Evolutionary conservation across 176 grass and related monocot genomes (phyloP).

Genomic region (Musa schizocarpa): DNA sequence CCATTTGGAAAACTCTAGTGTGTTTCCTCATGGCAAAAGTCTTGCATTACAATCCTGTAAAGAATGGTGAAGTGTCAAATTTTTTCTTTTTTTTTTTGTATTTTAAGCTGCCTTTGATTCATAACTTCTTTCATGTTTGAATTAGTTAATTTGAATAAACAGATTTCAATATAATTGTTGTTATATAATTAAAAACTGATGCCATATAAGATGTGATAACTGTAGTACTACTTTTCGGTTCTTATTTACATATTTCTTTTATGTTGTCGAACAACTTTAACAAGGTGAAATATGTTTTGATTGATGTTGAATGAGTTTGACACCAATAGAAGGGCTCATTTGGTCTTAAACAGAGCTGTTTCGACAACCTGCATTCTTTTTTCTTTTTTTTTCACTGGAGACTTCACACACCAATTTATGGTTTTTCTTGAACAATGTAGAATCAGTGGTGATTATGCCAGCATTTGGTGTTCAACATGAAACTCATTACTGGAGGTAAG

Average conservation of each 20-base stretch:
- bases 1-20: constrained; percentile 45
- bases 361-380: neutral
- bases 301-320: neutral
- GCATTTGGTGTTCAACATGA: constrained; percentile 72
- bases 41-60: constrained; percentile 47
- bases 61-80: constrained; percentile 48
- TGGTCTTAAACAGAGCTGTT: neutral
- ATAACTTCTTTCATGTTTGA: neutral
- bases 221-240: neutral
- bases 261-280: neutral
- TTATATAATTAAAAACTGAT: too few species aligned
- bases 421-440: constrained; percentile 28
- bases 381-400: neutral
- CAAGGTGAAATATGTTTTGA: neutral
- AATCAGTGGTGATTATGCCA: constrained; percentile 67
- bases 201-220: neutral
- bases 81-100: neutral
- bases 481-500: constrained; percentile 64
- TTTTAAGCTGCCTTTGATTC: neutral
- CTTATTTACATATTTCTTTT: neutral
- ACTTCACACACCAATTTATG: neutral
- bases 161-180: neutral
- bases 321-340: neutral
- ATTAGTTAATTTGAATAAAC: neutral
- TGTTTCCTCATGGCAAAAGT: constrained; percentile 36